Base-by-base conservation (phyloP, 2,329 filamentous ascomycete species). In the Talaromyces sp. region DNA sequence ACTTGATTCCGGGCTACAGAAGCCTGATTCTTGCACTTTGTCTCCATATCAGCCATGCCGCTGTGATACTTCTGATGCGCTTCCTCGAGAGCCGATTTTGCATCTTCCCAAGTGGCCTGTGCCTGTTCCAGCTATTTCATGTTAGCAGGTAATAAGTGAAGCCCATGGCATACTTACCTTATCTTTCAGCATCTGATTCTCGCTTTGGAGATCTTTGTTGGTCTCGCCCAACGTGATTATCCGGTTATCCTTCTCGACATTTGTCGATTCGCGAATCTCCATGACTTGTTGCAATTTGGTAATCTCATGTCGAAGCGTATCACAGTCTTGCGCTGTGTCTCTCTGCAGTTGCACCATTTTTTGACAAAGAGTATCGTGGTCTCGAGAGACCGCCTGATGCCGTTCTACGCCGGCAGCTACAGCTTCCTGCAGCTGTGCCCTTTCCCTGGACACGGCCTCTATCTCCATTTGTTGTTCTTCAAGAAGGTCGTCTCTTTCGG, bases 401-500 rank as follows among this genome's bases (percentile, higher is more conserved):
- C 63, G 31, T 68, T 67, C 4, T 63, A 65, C 8, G 71, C 48
- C 31, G 67, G 54, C 18, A 67, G 60, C 5, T 1, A 60, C 6
- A 9, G 61, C 62, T 68, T 63, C 57, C 39, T 60, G 42, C 8
- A 63, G 42, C 21, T 56, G 9, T 3, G 40, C 31, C n/a, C 54
- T 69, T 42, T 71, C 67, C 33, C 63, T 63, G 61, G 58, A 65
- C n/a, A 70, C 63, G 16, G 60, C 54, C 46, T 67, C 66, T 4
- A 79, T 61, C 28, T 76, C 67, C 50, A 77, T 72, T 28, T 79
- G 74, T 12, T 78, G 66, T 44, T 78, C 75, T 28, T 80, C 78
- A 4, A 81, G 60, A 5, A 73, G 71, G 61, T 82, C 80, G 35
- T 82, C 77, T 62, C 78, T 80, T 21, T 75, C 76, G 1, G 79